Percentiles rank a stretch among this genome's conserved stretches.
phyloP scores from a whole-genome alignment of 345 rosid species.

The Sisymbrium altissimum region DNA sequence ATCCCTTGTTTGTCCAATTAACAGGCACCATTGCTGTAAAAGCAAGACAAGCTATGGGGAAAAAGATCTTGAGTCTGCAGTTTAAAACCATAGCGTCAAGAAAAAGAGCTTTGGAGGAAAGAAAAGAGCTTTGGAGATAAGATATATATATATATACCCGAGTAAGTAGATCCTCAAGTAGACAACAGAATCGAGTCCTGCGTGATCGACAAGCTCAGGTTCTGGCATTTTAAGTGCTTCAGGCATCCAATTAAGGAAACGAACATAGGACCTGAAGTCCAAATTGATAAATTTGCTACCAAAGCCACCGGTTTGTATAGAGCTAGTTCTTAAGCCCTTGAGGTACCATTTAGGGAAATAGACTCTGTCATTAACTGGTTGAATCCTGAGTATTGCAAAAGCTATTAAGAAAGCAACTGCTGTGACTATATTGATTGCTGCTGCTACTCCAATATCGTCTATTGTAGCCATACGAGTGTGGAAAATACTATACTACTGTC shows the following conservation, averaged over 20 bases:
- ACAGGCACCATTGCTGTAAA: slow-evolving; percentile 75
- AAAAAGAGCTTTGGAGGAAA: not conserved
- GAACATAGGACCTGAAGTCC: slow-evolving; percentile 64
- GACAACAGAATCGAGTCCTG: slow-evolving; percentile 87
- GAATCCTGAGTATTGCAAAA: slow-evolving; percentile 80
- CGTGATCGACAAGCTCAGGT: slow-evolving; percentile 83
- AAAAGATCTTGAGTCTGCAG: slow-evolving; percentile 83
- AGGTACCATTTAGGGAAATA: slow-evolving; percentile 96
- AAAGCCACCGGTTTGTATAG: slow-evolving; percentile 52
- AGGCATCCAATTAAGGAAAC: slow-evolving; percentile 91
- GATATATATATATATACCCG: slow-evolving; percentile 49
- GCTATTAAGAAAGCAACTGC: slow-evolving; percentile 72
- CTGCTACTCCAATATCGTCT: slow-evolving; percentile 78
- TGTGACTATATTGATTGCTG: slow-evolving; percentile 74
- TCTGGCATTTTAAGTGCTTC: slow-evolving; percentile 93
- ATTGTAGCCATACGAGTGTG: slow-evolving; percentile 61
- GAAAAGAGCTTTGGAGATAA: not conserved
- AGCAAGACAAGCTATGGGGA: slow-evolving; percentile 72
- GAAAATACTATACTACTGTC: not conserved
- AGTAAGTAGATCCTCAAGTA: slow-evolving; percentile 82
- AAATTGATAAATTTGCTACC: slow-evolving; percentile 68
- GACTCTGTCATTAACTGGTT: slow-evolving; percentile 89
- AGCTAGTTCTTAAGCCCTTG: slow-evolving; percentile 74
- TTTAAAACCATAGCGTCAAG: slow-evolving; percentile 3
- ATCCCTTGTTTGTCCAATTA: slow-evolving; percentile 72